phyloP scores from a whole-genome alignment of 305 asterid genomes.

The Fraxinus platypoda region DNA sequence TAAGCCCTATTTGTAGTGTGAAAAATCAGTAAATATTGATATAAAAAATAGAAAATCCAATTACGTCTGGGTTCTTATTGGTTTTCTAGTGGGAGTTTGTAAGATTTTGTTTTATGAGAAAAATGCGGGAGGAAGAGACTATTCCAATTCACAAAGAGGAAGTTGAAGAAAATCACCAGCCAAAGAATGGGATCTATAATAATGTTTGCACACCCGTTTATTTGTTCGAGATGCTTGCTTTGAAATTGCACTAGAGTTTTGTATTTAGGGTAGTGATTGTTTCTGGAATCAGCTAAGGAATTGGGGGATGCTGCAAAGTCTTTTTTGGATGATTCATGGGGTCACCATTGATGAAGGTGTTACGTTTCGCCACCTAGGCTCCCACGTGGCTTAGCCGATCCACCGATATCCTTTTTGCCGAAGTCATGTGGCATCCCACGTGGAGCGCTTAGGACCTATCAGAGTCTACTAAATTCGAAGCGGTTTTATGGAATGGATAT shows the following conservation, averaged over 20 bases:
- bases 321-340: background rate
- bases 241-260: conserved; percentile 85
- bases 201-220: conserved; percentile 42
- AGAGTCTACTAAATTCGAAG: too few relatives aligned
- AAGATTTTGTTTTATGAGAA: conserved; percentile 4
- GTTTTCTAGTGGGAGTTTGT: background rate
- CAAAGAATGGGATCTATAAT: conserved; percentile 33
- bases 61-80: conserved; percentile 5
- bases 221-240: conserved; percentile 72
- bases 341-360: conserved; percentile 15
- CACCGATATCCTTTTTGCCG: too few relatives aligned
- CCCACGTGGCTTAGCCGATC: too few relatives aligned
- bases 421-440: too few relatives aligned
- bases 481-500: too few relatives aligned
- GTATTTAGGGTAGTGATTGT: conserved; percentile 82
- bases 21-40: background rate
- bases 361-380: too few relatives aligned
- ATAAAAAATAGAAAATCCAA: too few relatives aligned
- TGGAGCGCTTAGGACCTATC: too few relatives aligned
- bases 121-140: conserved; percentile 67
- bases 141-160: conserved; percentile 47
- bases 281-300: conserved; percentile 85
- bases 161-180: conserved; percentile 27
- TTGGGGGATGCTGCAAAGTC: conserved; percentile 60
- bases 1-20: background rate